Percentiles rank a stretch among this genome's conserved stretches.
Evolutionary conservation across 305 asterid species (phyloP).

Genomic region (Solanum hybrid): DNA sequence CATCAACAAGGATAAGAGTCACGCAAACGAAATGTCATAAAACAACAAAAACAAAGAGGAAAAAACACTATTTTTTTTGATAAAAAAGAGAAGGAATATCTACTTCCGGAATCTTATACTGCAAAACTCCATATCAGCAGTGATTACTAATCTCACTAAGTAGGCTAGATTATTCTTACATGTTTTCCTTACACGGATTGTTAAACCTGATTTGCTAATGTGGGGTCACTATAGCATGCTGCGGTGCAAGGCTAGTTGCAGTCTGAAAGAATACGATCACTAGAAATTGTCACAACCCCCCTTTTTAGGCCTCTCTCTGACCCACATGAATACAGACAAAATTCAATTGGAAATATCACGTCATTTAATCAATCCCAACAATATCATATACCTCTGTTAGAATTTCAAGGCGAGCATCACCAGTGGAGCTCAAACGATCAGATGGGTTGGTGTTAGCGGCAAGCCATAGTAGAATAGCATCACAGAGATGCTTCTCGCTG

Average conservation of each 20-base stretch:
- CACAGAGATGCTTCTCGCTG: constrained; percentile 76
- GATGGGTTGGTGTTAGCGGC: constrained; percentile 27
- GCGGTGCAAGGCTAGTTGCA: not conserved
- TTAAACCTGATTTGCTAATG: not conserved
- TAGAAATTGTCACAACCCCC: not conserved
- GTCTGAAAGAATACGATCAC: not conserved
- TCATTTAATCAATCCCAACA: not conserved
- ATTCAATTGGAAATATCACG: not conserved
- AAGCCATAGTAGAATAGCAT: constrained; percentile 65
- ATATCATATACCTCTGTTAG: constrained; percentile 42
- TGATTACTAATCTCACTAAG: not conserved
- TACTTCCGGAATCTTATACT: not conserved
- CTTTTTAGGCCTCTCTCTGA: not conserved
- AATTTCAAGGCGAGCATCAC: constrained; percentile 18
- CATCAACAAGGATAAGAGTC: not conserved
- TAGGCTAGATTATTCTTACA: not conserved
- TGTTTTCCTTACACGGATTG: not conserved
- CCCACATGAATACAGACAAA: not conserved
- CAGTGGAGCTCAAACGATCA: constrained; percentile 26
- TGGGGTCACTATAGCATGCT: not conserved
- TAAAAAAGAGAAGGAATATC: not conserved
- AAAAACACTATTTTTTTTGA: not conserved
- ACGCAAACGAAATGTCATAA: not conserved
- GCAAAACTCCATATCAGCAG: not conserved
- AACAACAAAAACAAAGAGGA: not conserved